phyloP scores from a whole-genome alignment of 1,284 basidiomycete genomes.

The Butyriboletus appendiculatus region DNA sequence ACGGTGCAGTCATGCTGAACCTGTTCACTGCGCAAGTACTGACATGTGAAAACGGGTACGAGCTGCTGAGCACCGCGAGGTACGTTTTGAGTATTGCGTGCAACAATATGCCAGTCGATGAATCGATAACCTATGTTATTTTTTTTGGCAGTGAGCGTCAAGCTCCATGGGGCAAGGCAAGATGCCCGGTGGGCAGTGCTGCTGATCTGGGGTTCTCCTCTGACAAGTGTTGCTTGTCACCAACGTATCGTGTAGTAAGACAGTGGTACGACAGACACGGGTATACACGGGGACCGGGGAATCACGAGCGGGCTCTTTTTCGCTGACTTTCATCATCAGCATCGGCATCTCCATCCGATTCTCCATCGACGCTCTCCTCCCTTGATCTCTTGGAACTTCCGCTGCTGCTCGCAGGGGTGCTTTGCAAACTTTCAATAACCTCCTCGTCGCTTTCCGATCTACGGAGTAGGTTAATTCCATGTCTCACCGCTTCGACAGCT shows the following conservation, averaged over 20 bases:
- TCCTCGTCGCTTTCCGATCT: conserved; percentile 32
- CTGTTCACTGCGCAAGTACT: conserved; percentile 71
- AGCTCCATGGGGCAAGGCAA: not conserved
- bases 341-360: conserved; percentile 1
- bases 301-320: conserved; percentile 23
- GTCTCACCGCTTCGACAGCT: not conserved
- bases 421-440: conserved; percentile 25
- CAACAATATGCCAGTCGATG: conserved; percentile 32
- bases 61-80: conserved; percentile 51
- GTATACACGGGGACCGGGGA: not conserved
- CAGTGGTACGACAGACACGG: conserved; percentile 1
- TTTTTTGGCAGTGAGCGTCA: not conserved
- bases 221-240: conserved; percentile 33
- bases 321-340: conserved; percentile 1
- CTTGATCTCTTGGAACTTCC: conserved; percentile 19
- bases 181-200: not conserved
- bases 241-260: not conserved
- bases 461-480: not conserved
- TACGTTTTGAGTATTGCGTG: conserved; percentile 38
- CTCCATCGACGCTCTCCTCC: conserved; percentile 1
- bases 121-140: conserved; percentile 2
- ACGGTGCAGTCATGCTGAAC: conserved; percentile 72
- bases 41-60: conserved; percentile 58
- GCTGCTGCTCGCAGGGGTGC: conserved; percentile 26
- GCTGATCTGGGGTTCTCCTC: not conserved